A percentile compares a stretch with the other conserved stretches of the same genome.
Evolutionary conservation across 164 flowering plant species (phyloP).

Genomic region (Kalanchoe fedtschenkoi): DNA sequence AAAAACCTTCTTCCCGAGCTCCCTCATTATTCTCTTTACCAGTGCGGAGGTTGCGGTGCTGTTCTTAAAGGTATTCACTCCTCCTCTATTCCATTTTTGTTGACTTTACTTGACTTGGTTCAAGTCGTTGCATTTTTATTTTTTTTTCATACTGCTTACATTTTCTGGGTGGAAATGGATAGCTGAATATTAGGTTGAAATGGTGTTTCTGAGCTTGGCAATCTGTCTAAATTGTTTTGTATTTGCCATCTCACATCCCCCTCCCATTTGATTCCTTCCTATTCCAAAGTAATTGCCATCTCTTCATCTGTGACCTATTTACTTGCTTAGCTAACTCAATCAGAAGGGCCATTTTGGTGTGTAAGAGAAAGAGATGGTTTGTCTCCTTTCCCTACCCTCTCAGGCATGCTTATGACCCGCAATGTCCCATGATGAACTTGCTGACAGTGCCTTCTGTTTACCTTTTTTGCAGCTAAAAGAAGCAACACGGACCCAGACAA

Average conservation of each 20-base stretch:
- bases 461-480: constrained; percentile 18
- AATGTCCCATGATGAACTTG: not conserved
- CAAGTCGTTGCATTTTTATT: not conserved
- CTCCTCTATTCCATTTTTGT: not conserved
- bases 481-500: constrained; percentile 14
- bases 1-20: constrained; percentile 37
- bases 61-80: constrained; percentile 30
- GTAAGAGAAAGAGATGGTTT: not conserved
- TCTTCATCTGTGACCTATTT: too few species aligned
- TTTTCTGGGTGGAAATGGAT: not conserved
- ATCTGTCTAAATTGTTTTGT: not conserved
- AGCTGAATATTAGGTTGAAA: not conserved
- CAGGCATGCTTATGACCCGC: not conserved
- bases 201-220: not conserved
- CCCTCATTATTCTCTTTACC: constrained; percentile 28
- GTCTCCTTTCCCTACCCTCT: not conserved
- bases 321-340: too few species aligned
- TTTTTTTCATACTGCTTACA: not conserved
- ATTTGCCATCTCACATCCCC: not conserved
- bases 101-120: not conserved
- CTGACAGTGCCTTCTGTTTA: not conserved
- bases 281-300: too few species aligned
- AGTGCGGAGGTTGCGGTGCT: constrained; percentile 42
- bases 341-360: not conserved
- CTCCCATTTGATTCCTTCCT: not conserved